These are phyloP conservation scores for Apiotrichum akiyoshidainum DNA, from an alignment of 1,284 basidiomycete genomes.

Conservation along the genomic window DNA sequence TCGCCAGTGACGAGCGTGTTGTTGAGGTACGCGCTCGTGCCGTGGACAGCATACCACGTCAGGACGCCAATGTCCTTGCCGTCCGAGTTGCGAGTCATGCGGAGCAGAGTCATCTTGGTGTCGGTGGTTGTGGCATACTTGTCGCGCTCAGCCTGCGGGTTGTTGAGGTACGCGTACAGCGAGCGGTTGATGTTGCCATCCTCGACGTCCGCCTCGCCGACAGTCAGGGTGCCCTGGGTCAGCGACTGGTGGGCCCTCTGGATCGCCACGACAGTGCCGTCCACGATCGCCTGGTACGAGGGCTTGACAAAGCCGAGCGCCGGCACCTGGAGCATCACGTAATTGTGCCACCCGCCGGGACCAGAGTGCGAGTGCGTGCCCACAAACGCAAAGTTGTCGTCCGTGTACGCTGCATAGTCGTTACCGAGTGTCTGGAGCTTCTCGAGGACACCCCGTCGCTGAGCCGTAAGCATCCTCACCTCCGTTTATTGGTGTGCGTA, in stretches of 20 bases:
- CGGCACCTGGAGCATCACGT: slow-evolving; percentile 13
- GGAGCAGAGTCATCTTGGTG: slow-evolving; percentile 17
- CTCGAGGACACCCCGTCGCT: slow-evolving; percentile 14
- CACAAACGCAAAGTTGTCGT: slow-evolving; percentile 9
- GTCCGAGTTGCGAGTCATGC: slow-evolving; percentile 6
- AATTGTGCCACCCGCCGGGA: slow-evolving; percentile 20
- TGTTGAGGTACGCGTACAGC: slow-evolving; percentile 13
- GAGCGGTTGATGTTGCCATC: slow-evolving; percentile 20
- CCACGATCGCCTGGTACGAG: slow-evolving; percentile 15
- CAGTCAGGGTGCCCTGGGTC: slow-evolving; percentile 6
- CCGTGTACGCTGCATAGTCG: slow-evolving; percentile 5
- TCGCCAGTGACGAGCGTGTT: slow-evolving; percentile 19
- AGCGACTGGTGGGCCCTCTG: slow-evolving; percentile 13
- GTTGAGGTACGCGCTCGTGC: slow-evolving; percentile 13
- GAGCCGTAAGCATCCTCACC: no score
- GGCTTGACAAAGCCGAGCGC: slow-evolving; percentile 12
- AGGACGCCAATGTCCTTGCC: slow-evolving; percentile 12
- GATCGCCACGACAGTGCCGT: slow-evolving; percentile 6
- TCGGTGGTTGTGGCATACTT: slow-evolving; percentile 10
- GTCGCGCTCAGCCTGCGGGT: slow-evolving; percentile 16
- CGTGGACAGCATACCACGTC: slow-evolving; percentile 19
- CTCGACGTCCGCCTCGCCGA: slow-evolving; percentile 12
- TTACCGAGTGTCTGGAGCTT: not conserved
- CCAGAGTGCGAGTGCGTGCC: slow-evolving; percentile 17
- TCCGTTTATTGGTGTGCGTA: no score